A percentile compares a stretch with the other conserved stretches of the same genome.
Evolutionary conservation across 2,329 filamentous ascomycete species (phyloP).

Genomic region (Pezicula rhizophila): DNA sequence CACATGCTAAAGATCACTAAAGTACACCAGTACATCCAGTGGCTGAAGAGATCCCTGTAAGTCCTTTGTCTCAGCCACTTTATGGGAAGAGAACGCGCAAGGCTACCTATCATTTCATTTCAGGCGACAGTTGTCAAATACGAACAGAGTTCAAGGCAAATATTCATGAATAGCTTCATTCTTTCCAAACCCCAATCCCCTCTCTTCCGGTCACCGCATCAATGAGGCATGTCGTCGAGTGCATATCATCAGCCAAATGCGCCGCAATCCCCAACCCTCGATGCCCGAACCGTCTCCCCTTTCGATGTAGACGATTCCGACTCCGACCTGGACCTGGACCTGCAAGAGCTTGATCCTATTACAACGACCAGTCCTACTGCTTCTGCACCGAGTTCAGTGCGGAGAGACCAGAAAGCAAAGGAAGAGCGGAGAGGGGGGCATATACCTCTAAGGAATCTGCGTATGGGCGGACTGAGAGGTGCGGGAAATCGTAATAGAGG

Average conservation of each 20-base stretch:
- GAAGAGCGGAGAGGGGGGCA: slow-evolving; percentile 23
- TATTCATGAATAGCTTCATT: neutral
- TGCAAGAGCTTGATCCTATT: slow-evolving; percentile 70
- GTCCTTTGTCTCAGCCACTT: neutral
- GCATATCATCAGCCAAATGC: slow-evolving; percentile 26
- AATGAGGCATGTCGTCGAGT: slow-evolving; percentile 32
- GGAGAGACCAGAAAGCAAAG: slow-evolving; percentile 21
- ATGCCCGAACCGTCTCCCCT: slow-evolving; percentile 1
- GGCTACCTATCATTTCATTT: neutral
- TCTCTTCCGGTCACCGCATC: slow-evolving; percentile 19
- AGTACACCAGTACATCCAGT: neutral
- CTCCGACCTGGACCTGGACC: slow-evolving; percentile 69
- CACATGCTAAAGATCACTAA: too few species aligned
- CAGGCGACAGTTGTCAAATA: neutral
- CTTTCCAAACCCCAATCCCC: neutral
- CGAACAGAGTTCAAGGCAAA: neutral
- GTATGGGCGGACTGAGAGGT: slow-evolving; percentile 58
- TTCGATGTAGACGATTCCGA: slow-evolving; percentile 62
- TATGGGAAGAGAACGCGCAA: neutral
- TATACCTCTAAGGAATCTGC: slow-evolving; percentile 68
- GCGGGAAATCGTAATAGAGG: slow-evolving; percentile 42
- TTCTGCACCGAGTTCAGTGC: slow-evolving; percentile 16
- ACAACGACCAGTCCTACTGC: slow-evolving; percentile 19
- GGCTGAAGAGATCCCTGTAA: neutral
- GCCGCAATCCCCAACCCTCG: slow-evolving; percentile 51